Percentiles rank a stretch among this genome's conserved stretches.
phyloP scores from a whole-genome alignment of 176 grass and related monocot genomes.

The Musa beccarii region DNA sequence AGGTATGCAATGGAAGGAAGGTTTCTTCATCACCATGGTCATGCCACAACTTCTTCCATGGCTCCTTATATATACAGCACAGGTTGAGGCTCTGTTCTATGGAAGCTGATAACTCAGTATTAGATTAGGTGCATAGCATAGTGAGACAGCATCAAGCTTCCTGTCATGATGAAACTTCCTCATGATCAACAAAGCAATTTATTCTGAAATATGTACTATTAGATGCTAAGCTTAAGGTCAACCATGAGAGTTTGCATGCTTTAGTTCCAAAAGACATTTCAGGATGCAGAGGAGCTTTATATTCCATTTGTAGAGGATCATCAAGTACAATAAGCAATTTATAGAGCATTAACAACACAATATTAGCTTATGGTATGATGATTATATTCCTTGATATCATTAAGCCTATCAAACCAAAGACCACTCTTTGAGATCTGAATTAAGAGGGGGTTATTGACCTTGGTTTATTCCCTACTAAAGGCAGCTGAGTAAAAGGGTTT shows the following conservation, averaged over 20 bases:
- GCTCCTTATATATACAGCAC: not conserved
- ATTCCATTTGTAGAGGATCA: too few relatives aligned
- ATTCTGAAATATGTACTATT: not conserved
- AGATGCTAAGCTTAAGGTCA: constrained; percentile 8
- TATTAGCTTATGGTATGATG: not conserved
- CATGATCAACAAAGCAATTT: not conserved
- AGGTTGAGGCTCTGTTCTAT: not conserved
- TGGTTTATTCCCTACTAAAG: constrained; percentile 51
- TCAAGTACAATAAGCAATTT: not conserved
- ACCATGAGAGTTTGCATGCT: not conserved
- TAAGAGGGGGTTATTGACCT: constrained; percentile 11
- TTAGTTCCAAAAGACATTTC: too few relatives aligned
- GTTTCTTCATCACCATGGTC: not conserved
- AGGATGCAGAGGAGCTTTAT: too few relatives aligned
- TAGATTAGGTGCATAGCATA: not conserved
- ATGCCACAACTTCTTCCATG: constrained; percentile 1
- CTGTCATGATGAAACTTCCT: not conserved
- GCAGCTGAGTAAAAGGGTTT: constrained; percentile 5
- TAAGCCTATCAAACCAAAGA: not conserved
- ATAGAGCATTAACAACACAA: not conserved
- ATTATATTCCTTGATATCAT: constrained; percentile 19
- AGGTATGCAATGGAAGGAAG: not conserved
- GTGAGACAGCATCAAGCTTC: not conserved
- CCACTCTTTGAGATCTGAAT: constrained; percentile 4
- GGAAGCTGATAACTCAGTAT: not conserved